These are phyloP conservation scores for Canavalia ensiformis DNA, from an alignment of 306 rosid species.

Conservation along the genomic window DNA sequence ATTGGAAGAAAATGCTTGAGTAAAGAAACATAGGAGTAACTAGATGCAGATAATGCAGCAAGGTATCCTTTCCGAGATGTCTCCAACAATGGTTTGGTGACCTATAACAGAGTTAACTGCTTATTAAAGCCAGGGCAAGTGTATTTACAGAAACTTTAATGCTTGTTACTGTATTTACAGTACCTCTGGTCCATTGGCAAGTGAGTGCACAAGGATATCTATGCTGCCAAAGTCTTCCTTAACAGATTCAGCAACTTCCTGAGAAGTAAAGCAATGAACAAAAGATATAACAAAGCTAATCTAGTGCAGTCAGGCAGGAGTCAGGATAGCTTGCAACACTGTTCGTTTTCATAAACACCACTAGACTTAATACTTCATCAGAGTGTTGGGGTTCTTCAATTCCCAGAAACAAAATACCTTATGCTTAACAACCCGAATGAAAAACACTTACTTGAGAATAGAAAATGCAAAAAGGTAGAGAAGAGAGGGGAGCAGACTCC, in stretches of 20 bases:
- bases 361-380: background rate
- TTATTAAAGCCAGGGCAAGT: slow-evolving; percentile 23
- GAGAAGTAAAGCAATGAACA: slow-evolving; percentile 47
- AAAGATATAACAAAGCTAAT: slow-evolving; percentile 26
- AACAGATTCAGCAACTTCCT: slow-evolving; percentile 95
- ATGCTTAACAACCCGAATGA: slow-evolving; percentile 23
- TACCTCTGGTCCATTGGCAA: slow-evolving; percentile 99
- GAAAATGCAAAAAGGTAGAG: slow-evolving; percentile 10
- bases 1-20: slow-evolving; percentile 95
- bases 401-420: slow-evolving; percentile 14
- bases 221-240: slow-evolving; percentile 95
- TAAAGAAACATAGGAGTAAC: slow-evolving; percentile 92
- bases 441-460: slow-evolving; percentile 20
- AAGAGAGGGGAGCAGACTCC: background rate
- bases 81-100: slow-evolving; percentile 90
- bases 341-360: slow-evolving; percentile 28
- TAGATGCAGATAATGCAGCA: slow-evolving; percentile 96
- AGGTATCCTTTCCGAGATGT: slow-evolving; percentile 97
- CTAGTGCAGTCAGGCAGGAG: background rate
- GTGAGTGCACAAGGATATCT: slow-evolving; percentile 99
- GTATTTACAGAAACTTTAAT: slow-evolving; percentile 14
- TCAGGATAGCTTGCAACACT: background rate
- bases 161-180: slow-evolving; percentile 22
- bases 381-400: slow-evolving; percentile 7
- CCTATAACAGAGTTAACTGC: slow-evolving; percentile 60